phyloP scores from a whole-genome alignment of 345 rosid species.

The Populus pruinosa region DNA sequence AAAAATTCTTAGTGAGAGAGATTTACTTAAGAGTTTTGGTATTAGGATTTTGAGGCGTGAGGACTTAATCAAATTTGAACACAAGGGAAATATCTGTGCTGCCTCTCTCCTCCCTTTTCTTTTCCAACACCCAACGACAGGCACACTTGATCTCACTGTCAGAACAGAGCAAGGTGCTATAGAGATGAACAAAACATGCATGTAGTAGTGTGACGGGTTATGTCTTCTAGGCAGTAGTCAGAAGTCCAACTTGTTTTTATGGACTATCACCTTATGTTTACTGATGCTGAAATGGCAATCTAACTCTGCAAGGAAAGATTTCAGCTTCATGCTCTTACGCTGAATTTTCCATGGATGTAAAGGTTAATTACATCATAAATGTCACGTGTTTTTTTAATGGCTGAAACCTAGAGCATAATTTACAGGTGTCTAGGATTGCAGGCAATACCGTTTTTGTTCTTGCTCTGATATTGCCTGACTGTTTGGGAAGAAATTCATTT shows the following conservation, averaged over 20 bases:
- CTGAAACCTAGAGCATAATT: too few species aligned
- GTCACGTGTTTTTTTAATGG: too few species aligned
- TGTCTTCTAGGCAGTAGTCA: not conserved
- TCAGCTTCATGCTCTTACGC: not conserved
- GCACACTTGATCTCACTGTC: not conserved
- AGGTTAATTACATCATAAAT: too few species aligned
- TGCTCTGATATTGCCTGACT: too few species aligned
- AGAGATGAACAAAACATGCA: not conserved
- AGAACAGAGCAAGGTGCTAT: not conserved
- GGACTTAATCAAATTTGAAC: not conserved
- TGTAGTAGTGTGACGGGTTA: not conserved
- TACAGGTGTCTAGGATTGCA: too few species aligned
- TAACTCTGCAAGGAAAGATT: not conserved
- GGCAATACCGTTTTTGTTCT: too few species aligned
- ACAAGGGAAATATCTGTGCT: not conserved
- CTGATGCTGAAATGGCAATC: not conserved
- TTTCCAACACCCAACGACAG: not conserved
- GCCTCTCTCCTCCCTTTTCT: not conserved
- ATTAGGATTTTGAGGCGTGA: not conserved
- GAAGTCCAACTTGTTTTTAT: not conserved
- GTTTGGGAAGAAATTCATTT: too few species aligned
- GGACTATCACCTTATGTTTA: not conserved
- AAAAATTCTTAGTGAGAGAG: not conserved
- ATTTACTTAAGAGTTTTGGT: too few species aligned
- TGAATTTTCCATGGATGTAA: too few species aligned